These are phyloP conservation scores for Hortiboletus campestris DNA, from an alignment of 768 basidiomycete species.

Conservation along the genomic window DNA sequence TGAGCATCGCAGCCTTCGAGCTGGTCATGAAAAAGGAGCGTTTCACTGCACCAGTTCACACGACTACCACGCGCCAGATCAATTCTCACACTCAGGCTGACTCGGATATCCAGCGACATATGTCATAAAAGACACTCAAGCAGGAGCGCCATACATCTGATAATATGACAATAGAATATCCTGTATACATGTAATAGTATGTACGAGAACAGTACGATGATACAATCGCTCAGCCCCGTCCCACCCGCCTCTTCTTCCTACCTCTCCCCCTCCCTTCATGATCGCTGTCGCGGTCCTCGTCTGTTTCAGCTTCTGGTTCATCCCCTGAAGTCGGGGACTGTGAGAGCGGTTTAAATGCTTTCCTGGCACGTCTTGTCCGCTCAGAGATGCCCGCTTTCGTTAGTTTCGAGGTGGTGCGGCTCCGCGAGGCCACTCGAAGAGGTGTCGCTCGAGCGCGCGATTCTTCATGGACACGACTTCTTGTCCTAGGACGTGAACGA, in stretches of 20 bases:
- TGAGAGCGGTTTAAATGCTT: not conserved
- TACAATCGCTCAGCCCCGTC: not conserved
- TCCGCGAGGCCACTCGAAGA: conserved; percentile 2
- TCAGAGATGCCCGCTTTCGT: conserved; percentile 1
- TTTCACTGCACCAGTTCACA: not conserved
- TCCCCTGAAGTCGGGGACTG: conserved; percentile 8
- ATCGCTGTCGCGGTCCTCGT: conserved; percentile 11
- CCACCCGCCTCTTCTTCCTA: conserved; percentile 31
- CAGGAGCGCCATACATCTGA: not conserved
- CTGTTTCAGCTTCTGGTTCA: conserved; percentile 5
- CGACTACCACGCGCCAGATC: not conserved
- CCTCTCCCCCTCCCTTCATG: conserved; percentile 20
- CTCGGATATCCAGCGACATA: not conserved
- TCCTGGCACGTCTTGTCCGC: conserved; percentile 1
- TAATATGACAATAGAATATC: not conserved
- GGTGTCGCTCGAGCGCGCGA: conserved; percentile 7
- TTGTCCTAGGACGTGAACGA: conserved; percentile 20
- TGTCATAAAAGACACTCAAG: not conserved
- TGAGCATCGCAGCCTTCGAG: conserved; percentile 71
- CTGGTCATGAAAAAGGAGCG: conserved; percentile 27
- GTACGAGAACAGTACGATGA: not conserved
- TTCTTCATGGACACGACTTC: conserved; percentile 24
- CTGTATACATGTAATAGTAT: not conserved
- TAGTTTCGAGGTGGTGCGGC: conserved; percentile 7
- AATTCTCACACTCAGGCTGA: too few relatives aligned